phyloP scores from a whole-genome alignment of 2,329 filamentous ascomycete genomes.

The Monosporascus cannonballus region DNA sequence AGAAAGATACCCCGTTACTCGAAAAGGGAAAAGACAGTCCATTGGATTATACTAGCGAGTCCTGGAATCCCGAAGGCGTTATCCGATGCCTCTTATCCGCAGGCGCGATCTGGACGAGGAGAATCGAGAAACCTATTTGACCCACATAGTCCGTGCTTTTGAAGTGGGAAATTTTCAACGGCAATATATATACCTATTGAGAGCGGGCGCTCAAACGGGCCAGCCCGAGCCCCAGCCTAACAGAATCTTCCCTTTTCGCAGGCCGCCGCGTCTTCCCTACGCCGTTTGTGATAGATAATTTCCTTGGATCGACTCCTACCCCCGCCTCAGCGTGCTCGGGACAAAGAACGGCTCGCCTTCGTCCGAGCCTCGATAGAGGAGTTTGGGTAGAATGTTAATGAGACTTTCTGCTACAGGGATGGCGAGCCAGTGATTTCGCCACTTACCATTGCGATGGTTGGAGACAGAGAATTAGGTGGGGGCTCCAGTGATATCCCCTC shows the following conservation, averaged over 20 bases:
- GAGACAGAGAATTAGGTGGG: too few relatives aligned
- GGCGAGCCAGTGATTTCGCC: neutral
- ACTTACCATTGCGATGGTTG: neutral
- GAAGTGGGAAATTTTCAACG: neutral
- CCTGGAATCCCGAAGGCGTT: neutral
- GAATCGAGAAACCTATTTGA: neutral
- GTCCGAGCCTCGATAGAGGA: neutral
- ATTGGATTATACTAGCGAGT: neutral
- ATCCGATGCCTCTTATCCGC: neutral
- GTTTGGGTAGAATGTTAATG: neutral
- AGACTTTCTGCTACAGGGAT: neutral
- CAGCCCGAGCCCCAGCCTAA: neutral
- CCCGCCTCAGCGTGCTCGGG: neutral
- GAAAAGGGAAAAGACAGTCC: neutral
- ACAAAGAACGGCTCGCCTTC: neutral
- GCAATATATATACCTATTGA: neutral
- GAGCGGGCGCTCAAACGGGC: neutral
- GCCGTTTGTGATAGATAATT: neutral
- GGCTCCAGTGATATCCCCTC: rapidly evolving
- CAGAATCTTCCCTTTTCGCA: neutral
- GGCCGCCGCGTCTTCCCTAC: neutral
- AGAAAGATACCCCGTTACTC: neutral
- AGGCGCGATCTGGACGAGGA: neutral
- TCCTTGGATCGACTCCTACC: neutral
- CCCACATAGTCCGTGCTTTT: neutral